Conservation (phyloP, 2,329 filamentous ascomycete species). For the Rhinocladiella mackenziei region DNA sequence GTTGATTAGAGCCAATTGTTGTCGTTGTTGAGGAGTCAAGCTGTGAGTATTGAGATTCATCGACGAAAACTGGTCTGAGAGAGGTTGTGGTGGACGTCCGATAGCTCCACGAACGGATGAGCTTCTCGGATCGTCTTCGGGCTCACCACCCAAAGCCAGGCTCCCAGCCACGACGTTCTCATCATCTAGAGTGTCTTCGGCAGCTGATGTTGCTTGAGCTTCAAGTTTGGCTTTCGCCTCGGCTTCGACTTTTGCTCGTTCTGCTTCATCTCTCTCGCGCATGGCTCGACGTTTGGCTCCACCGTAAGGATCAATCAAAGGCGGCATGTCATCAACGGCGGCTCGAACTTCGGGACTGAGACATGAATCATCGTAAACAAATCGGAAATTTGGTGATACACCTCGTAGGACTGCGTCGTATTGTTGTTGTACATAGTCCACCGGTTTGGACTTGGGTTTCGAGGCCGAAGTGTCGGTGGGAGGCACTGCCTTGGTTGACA, state of each 20-base stretch:
- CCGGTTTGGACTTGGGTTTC: conserved; percentile 29
- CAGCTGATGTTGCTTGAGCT: conserved; percentile 36
- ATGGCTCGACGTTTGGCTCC: conserved; percentile 76
- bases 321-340: conserved; percentile 60
- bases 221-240: conserved; percentile 52
- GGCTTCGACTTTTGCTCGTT: conserved; percentile 51
- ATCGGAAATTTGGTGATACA: conserved; percentile 49
- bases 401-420: conserved; percentile 45
- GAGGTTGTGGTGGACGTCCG: conserved; percentile 67
- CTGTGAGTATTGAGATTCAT: conserved; percentile 65
- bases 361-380: conserved; percentile 50
- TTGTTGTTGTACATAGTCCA: conserved; percentile 22
- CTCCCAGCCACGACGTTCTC: conserved; percentile 80
- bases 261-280: conserved; percentile 66
- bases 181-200: conserved; percentile 52
- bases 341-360: conserved; percentile 48
- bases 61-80: conserved; percentile 47
- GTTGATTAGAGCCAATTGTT: conserved; percentile 65
- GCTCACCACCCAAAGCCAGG: conserved; percentile 84
- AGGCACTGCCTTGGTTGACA: conserved; percentile 19
- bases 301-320: conserved; percentile 76
- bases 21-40: conserved; percentile 75
- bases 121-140: conserved; percentile 63
- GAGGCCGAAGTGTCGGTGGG: conserved; percentile 30
- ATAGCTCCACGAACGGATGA: conserved; percentile 53